Evolutionary conservation across 805 yeast genomes (phyloP).

Genomic region (Candida insectalens): DNA sequence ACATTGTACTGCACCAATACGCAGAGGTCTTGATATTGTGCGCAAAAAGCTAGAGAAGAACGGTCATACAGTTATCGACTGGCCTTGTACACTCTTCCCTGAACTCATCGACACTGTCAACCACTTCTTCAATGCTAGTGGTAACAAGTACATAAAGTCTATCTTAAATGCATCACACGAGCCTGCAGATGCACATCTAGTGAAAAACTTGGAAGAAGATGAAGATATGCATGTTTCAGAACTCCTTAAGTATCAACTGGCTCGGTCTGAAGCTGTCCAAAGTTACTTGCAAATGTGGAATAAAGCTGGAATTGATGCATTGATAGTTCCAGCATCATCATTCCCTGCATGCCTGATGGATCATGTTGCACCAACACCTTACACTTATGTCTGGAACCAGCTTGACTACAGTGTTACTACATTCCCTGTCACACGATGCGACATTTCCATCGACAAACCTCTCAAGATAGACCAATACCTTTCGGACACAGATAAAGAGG

Average conservation of each 20-base stretch:
- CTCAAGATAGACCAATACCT: constrained; percentile 23
- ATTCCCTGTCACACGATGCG: constrained; percentile 33
- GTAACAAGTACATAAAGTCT: constrained; percentile 23
- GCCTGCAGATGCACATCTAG: constrained; percentile 22
- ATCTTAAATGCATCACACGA: constrained; percentile 32
- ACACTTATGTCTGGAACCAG: constrained; percentile 31
- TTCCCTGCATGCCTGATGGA: constrained; percentile 26
- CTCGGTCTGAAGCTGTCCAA: constrained; percentile 27
- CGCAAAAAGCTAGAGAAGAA: constrained; percentile 42
- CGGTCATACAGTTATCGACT: constrained; percentile 43
- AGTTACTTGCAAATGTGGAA: constrained; percentile 26
- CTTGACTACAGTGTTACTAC: constrained; percentile 39
- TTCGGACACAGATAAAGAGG: constrained; percentile 26
- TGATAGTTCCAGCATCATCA: constrained; percentile 39
- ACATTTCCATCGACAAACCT: constrained; percentile 25
- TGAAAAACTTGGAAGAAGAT: constrained; percentile 8
- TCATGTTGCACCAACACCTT: constrained; percentile 38
- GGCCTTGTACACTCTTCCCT: constrained; percentile 30
- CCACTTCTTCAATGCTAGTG: constrained; percentile 34
- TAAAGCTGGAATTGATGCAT: constrained; percentile 34
- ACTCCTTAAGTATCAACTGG: constrained; percentile 32
- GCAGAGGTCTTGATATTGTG: constrained; percentile 34
- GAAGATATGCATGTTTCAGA: constrained; percentile 25
- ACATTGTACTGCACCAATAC: constrained; percentile 39
- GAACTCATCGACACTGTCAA: constrained; percentile 34